Evolutionary conservation across 1,139 yeast species (phyloP).

Genomic region (Barnettozyma hawaiiensis): DNA sequence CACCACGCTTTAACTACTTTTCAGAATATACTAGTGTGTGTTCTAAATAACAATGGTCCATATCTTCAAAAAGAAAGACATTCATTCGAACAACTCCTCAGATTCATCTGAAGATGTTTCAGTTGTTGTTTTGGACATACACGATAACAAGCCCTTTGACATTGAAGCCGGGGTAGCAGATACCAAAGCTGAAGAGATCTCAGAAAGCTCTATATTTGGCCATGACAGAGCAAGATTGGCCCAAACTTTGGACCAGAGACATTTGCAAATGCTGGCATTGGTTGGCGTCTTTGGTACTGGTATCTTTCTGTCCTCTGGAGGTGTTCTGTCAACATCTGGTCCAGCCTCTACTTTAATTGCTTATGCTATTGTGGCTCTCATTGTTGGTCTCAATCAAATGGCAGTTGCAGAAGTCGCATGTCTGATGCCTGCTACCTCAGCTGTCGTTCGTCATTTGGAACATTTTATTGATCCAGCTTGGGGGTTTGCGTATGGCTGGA

Average conservation of each 20-base stretch:
- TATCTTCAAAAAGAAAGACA: background rate
- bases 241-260: constrained; percentile 29
- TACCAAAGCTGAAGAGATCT: background rate
- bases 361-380: constrained; percentile 42
- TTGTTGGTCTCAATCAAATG: constrained; percentile 35
- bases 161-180: background rate
- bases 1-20: background rate
- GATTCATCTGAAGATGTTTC: background rate
- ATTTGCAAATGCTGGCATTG: constrained; percentile 32
- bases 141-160: background rate
- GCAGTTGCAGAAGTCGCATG: constrained; percentile 31
- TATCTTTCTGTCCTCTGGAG: constrained; percentile 49
- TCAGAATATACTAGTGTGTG: background rate
- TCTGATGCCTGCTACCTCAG: constrained; percentile 32
- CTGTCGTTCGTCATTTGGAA: constrained; percentile 30
- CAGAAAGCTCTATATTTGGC: constrained; percentile 21
- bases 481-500: constrained; percentile 74
- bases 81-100: background rate
- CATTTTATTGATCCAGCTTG: constrained; percentile 55
- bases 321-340: constrained; percentile 48
- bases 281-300: constrained; percentile 50
- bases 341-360: constrained; percentile 47
- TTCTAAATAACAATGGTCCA: background rate
- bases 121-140: background rate
- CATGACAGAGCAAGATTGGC: constrained; percentile 30